Percentiles rank a stretch among this genome's conserved stretches.
Evolutionary conservation across 345 rosid species (phyloP).

Genomic region (Angophora floribunda): DNA sequence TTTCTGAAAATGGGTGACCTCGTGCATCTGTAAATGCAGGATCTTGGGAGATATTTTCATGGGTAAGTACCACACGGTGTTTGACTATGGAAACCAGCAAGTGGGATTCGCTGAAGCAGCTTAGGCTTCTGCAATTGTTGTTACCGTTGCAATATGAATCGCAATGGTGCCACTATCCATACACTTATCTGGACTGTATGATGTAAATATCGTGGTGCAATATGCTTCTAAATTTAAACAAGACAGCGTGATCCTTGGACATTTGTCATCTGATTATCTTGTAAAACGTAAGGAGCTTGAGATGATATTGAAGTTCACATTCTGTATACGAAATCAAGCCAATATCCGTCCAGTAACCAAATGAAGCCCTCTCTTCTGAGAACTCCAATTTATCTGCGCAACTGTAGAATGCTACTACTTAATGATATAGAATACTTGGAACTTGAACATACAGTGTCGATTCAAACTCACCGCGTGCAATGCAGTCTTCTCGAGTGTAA

Average conservation of each 20-base stretch:
- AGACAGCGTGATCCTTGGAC: not conserved
- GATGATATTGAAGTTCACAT: not conserved
- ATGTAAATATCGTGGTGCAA: not conserved
- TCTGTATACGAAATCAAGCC: not conserved
- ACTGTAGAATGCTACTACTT: not conserved
- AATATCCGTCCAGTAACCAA: not conserved
- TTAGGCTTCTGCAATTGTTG: constrained; percentile 3
- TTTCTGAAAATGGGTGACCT: not conserved
- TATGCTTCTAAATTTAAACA: not conserved
- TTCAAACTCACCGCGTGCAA: not conserved
- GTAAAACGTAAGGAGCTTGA: not conserved
- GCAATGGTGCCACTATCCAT: not conserved
- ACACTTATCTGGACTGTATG: not conserved
- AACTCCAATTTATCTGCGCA: not conserved
- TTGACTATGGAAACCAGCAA: constrained; percentile 59
- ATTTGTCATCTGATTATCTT: not conserved
- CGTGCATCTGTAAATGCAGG: constrained; percentile 32
- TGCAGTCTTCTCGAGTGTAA: not conserved
- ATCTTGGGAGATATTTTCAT: constrained; percentile 89
- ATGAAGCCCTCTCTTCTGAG: not conserved
- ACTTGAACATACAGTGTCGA: not conserved
- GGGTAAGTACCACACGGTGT: constrained; percentile 71
- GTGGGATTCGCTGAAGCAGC: constrained; percentile 93
- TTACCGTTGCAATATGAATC: not conserved
- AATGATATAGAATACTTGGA: not conserved